Percentiles rank a stretch among this genome's conserved stretches.
phyloP scores from a whole-genome alignment of 2,329 filamentous ascomycete genomes.

The Calonectria pseudoturangicola region DNA sequence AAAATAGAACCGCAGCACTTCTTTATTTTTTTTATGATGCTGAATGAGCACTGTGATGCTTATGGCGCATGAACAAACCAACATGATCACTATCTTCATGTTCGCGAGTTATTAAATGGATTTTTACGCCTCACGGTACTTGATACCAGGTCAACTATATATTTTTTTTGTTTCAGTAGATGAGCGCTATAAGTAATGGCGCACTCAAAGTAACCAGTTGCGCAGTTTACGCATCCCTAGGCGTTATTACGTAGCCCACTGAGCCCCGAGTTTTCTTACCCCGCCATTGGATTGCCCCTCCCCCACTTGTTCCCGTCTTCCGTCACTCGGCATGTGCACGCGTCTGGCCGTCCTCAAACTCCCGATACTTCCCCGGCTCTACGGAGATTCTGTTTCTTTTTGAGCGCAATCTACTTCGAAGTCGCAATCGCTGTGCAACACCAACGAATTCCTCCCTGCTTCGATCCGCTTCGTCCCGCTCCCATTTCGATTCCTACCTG shows the following conservation, averaged over 20 bases:
- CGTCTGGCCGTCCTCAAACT: slow-evolving; percentile 25
- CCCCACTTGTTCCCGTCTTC: slow-evolving; percentile 22
- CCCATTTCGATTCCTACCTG: neutral
- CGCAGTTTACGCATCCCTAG: neutral
- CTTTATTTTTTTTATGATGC: too few species aligned
- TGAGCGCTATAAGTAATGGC: too few species aligned
- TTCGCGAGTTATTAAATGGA: too few species aligned
- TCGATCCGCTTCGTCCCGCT: too few species aligned
- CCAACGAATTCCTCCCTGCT: neutral
- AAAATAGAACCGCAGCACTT: neutral
- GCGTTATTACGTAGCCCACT: neutral
- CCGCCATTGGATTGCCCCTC: slow-evolving; percentile 34
- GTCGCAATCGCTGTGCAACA: neutral
- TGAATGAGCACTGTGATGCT: too few species aligned
- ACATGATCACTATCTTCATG: too few species aligned
- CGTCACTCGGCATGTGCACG: slow-evolving; percentile 27
- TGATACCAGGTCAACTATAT: neutral
- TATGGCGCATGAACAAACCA: too few species aligned
- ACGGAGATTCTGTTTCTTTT: slow-evolving; percentile 22
- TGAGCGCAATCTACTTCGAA: slow-evolving; percentile 6
- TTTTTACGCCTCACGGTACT: too few species aligned
- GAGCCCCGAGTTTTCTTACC: slow-evolving; percentile 22
- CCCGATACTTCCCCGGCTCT: slow-evolving; percentile 23
- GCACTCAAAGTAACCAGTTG: neutral
- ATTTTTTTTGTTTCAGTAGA: neutral